Base-by-base conservation (phyloP, 1,284 basidiomycete species). In the Neolentinus lepideus region DNA sequence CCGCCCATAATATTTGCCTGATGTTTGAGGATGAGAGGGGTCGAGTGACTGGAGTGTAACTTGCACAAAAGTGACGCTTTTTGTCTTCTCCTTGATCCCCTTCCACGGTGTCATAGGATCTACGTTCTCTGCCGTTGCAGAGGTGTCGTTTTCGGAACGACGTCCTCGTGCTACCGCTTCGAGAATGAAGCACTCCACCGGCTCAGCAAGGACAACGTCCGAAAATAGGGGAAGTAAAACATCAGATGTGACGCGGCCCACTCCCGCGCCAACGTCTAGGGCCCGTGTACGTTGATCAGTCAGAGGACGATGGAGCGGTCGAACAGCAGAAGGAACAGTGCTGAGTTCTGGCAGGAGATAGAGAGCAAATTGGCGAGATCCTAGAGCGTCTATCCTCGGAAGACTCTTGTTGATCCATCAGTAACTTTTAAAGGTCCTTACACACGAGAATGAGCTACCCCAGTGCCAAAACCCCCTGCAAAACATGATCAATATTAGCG, bases 211-310 rank as follows among this genome's bases (percentile, higher is more conserved):
- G 43, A 94, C 84, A 43, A 97, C 89, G 64, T 93, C 88, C 29
- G 85, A 80, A 58, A 94, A 80, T 52, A 97, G 83, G 62, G 88
- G 88, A 3, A 97, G 79, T 10, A 98, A 82, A 11, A 93, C 90
- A 59, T 90, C 85, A 3, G 82, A 76, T 0, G 93, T 95, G 29
- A 96, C 93, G 54, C 95, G 84, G 8, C 95, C 94, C 52, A 98
- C 88, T 2, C 94, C 94, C 16, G 93, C 88, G 16, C 88, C 94
- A 54, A 94, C 91, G 64, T 98, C 95, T 14, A 98, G 78, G 0
- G 89, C 92, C 33, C 91, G 82, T 33, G 75, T 80, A 53, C 88
- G 72, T 55, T 68, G 66, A 27, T 64, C 52, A 36, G 69, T 59
- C 63, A 63, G n/a, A 12, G 60, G 55, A 53, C 56, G 54, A 33